Evolutionary conservation across 345 rosid genomes (phyloP), one percentile per base, ranked within the genome.

Genomic region (Lepidium aucheri): DNA sequence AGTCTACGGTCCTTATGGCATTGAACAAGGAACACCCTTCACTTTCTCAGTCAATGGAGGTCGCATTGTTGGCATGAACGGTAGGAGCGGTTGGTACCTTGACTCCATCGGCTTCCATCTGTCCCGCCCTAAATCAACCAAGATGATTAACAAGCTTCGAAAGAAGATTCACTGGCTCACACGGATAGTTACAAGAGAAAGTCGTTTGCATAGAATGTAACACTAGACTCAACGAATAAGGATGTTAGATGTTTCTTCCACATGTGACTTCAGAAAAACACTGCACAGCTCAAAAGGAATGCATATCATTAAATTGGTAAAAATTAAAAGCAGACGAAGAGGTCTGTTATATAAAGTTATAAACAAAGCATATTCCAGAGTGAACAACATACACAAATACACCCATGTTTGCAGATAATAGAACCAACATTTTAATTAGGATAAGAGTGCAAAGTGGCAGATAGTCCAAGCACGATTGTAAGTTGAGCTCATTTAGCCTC

Each of bases 11-110:
- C 92, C 96, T 3, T 87, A 57, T 16, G 93, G 96, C 15, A 61
- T 82, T 28, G 91, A 92, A 71, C 84, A 77, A 55, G 91, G 98
- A 36, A 84, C 86, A 3, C 92, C 95, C 9, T 91, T 89, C 52
- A 72, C 77, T 39, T 81, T 87, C 69, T 65, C 82, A 1, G 65
- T 79, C 42, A 84, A 84, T 8, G 86, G 90, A 64, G 82, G 80
- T 6, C 74, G 72, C 8, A 73, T 91, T 22, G 86, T 84, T 4
- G 95, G 91, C 10, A 76, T 92, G 33, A 80, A 74, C 50, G 92
- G 88, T 20, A 81, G 92, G 54, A 65, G 86, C 22, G 93, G 88
- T 41, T 87, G 95, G 96, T 84, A 81, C 73, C 72, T 89, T 18
- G 93, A 92, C 64, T 73, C 89, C 9, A 72, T 92, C 34, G 89